A percentile compares a stretch with the other conserved stretches of the same genome.
phyloP scores from a whole-genome alignment of 2,329 filamentous ascomycete genomes.

The Beauveria scarabaeidicola region DNA sequence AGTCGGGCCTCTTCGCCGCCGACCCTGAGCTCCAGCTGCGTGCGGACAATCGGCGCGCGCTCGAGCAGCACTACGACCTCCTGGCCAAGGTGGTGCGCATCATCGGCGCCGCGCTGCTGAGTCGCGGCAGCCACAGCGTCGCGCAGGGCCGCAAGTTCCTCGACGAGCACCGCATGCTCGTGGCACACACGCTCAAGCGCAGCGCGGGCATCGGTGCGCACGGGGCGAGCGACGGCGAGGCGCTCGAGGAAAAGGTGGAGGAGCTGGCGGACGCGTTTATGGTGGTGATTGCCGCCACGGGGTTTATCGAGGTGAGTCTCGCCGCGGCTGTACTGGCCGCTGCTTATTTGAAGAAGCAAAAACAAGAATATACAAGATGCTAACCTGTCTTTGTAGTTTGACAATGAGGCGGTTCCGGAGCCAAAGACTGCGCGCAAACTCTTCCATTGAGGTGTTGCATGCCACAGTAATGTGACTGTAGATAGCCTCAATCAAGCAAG shows the following conservation, averaged over 20 bases:
- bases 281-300: constrained; percentile 71
- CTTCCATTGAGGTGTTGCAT: constrained; percentile 28
- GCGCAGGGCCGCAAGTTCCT: constrained; percentile 74
- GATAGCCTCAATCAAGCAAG: too few species aligned
- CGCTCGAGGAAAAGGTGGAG: constrained; percentile 53
- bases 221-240: constrained; percentile 24
- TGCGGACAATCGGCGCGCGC: constrained; percentile 49
- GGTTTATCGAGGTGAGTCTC: constrained; percentile 67
- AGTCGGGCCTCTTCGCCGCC: constrained; percentile 76
- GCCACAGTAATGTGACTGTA: too few species aligned
- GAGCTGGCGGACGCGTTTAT: constrained; percentile 81
- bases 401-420: constrained; percentile 29
- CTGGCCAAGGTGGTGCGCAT: constrained; percentile 74
- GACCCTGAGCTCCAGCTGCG: constrained; percentile 83
- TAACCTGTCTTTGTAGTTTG: constrained; percentile 24
- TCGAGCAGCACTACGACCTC: constrained; percentile 76
- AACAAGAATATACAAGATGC: neutral
- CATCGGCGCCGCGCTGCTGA: constrained; percentile 72
- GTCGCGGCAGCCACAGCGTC: constrained; percentile 74
- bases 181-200: constrained; percentile 84
- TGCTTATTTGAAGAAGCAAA: neutral
- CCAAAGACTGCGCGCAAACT: constrained; percentile 25
- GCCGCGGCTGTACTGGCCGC: neutral
- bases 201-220: constrained; percentile 65
- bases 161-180: constrained; percentile 70